Evolutionary conservation across 129 eudicot genomes (phyloP).

Genomic region (Deinandra increscens): DNA sequence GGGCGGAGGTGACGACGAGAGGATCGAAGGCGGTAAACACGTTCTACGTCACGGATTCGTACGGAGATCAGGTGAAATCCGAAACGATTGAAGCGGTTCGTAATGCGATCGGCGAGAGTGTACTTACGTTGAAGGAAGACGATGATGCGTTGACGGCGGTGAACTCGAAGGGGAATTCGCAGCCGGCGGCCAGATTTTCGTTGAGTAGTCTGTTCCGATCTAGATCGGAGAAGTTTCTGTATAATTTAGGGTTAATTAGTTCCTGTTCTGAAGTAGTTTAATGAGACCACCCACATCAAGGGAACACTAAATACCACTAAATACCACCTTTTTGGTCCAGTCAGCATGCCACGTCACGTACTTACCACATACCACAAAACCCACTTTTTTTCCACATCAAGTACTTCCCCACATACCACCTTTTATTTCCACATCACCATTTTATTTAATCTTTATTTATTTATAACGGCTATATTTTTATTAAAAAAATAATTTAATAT

Average conservation of each 20-base stretch:
- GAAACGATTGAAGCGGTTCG: conserved; percentile 66
- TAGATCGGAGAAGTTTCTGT: conserved; percentile 66
- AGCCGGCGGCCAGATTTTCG: conserved; percentile 46
- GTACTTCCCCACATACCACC: no score
- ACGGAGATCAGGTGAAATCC: conserved; percentile 46
- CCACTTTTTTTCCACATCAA: no score
- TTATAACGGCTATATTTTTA: no score
- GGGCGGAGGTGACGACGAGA: conserved; percentile 78
- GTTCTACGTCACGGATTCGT: conserved; percentile 71
- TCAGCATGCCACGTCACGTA: no score
- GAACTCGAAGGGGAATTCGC: conserved; percentile 32
- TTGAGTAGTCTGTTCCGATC: conserved; percentile 51
- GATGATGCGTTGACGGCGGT: not conserved
- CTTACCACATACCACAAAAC: no score
- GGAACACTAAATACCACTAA: no score
- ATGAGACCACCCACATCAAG: no score
- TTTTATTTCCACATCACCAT: no score
- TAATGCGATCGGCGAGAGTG: conserved; percentile 46
- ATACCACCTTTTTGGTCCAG: no score
- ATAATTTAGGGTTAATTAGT: conserved; percentile 63
- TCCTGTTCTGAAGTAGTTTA: conserved; percentile 54
- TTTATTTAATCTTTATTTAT: no score
- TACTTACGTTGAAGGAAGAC: conserved; percentile 55
- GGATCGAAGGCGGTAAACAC: conserved; percentile 62
- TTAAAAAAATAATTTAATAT: no score